Conservation (phyloP, 2,329 filamentous ascomycete genomes). For the Aspergillus neoniger region DNA sequence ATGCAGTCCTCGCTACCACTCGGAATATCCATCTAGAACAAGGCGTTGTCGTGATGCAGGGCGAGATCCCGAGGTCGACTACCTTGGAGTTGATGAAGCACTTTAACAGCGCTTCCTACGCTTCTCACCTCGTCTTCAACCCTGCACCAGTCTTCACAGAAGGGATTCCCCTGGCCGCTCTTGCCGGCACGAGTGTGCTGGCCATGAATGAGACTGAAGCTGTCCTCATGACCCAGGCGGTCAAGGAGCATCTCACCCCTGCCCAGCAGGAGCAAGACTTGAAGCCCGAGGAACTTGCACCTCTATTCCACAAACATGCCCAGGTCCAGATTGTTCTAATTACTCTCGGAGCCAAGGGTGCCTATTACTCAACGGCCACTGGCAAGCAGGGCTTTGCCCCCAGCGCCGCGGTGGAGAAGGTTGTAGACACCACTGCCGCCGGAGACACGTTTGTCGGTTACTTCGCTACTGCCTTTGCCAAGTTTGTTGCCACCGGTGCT, state of each 20-base stretch:
- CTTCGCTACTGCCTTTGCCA: conserved; percentile 3
- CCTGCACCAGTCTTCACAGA: conserved; percentile 83
- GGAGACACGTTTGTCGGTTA: conserved; percentile 88
- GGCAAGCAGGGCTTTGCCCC: conserved; percentile 48
- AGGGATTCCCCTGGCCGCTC: conserved; percentile 66
- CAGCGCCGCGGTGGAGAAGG: conserved; percentile 67
- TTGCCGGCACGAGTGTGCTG: conserved; percentile 70
- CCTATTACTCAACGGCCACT: conserved; percentile 59
- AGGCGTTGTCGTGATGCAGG: conserved; percentile 68
- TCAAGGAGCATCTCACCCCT: conserved; percentile 31
- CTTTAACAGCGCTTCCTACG: not conserved
- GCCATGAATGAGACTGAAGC: conserved; percentile 92
- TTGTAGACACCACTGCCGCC: conserved; percentile 91
- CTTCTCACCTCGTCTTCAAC: conserved; percentile 72
- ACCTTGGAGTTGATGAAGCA: conserved; percentile 61
- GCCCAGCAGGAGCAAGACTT: conserved; percentile 39
- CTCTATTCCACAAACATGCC: conserved; percentile 63
- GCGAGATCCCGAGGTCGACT: conserved; percentile 71
- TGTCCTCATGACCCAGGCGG: conserved; percentile 64
- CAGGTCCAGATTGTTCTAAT: conserved; percentile 76
- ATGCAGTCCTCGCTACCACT: conserved; percentile 41
- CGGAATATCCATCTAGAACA: conserved; percentile 6
- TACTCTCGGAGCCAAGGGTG: conserved; percentile 80
- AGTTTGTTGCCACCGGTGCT: conserved; percentile 59
- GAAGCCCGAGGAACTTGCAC: conserved; percentile 58